Conservation (phyloP, 129 eudicot genomes). For the Tagetes patula region DNA sequence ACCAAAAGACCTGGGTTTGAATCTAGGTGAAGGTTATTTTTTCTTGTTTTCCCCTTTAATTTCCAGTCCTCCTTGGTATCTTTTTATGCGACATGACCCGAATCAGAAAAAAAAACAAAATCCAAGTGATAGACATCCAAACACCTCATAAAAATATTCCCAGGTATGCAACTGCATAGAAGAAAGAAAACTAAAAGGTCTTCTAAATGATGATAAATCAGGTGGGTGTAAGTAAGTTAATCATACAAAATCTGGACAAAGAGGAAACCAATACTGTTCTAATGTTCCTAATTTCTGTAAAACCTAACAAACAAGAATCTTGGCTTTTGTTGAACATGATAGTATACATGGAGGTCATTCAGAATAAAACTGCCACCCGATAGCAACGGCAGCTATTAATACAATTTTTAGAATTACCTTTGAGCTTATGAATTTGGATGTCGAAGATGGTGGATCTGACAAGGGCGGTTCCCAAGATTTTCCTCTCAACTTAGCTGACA, state of each 20-base stretch:
- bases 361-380: slow-evolving; percentile 66
- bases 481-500: slow-evolving; percentile 68
- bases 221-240: slow-evolving; percentile 3
- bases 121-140: too few relatives aligned
- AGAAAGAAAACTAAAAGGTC: neutral
- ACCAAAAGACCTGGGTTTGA: too few relatives aligned
- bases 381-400: slow-evolving; percentile 60
- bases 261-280: slow-evolving; percentile 24
- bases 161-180: neutral
- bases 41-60: too few relatives aligned
- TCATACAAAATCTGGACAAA: slow-evolving; percentile 15
- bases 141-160: too few relatives aligned
- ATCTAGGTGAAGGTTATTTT: too few relatives aligned
- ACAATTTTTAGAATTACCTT: slow-evolving; percentile 59
- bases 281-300: slow-evolving; percentile 31
- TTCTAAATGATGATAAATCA: neutral
- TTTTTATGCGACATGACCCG: too few relatives aligned
- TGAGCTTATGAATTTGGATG: slow-evolving; percentile 33
- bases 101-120: too few relatives aligned
- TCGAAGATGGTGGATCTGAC: slow-evolving; percentile 39
- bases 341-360: slow-evolving; percentile 53
- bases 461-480: slow-evolving; percentile 53
- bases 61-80: too few relatives aligned
- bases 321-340: slow-evolving; percentile 17
- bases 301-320: slow-evolving; percentile 18